phyloP scores from a whole-genome alignment of 78 protist genomes.

The Dictyostelium intermedium region DNA sequence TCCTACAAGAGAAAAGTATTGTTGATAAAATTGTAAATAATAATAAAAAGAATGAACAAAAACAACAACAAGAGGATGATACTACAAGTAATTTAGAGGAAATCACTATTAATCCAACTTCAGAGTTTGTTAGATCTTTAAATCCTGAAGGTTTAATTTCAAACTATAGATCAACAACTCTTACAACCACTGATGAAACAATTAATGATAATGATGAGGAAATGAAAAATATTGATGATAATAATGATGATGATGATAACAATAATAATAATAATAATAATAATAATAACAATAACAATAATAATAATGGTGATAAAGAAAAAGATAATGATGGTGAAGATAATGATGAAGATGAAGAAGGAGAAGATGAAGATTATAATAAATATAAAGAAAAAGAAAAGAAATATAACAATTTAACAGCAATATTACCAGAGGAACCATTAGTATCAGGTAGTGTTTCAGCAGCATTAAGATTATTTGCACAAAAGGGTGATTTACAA shows the following conservation, averaged over 20 bases:
- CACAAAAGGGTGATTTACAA: conserved; percentile 59
- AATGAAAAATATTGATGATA: not conserved
- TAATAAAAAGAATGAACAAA: not conserved
- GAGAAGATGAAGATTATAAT: not conserved
- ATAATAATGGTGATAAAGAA: not conserved
- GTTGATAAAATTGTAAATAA: conserved; percentile 1
- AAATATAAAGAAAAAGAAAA: not conserved
- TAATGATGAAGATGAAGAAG: not conserved
- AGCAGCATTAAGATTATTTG: conserved; percentile 52
- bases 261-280: not conserved
- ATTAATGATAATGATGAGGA: not conserved
- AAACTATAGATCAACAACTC: not conserved
- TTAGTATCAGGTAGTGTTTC: conserved; percentile 54
- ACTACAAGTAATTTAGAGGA: not conserved
- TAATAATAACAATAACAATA: not conserved
- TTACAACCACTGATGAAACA: conserved; percentile 1
- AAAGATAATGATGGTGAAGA: not conserved
- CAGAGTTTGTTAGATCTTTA: conserved; percentile 51
- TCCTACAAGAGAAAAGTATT: not conserved
- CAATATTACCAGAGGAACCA: conserved; percentile 52
- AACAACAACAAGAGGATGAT: not conserved
- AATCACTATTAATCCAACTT: not conserved
- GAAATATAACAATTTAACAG: not conserved
- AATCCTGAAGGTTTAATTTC: conserved; percentile 63
- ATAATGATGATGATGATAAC: conserved; percentile 1